Evolutionary conservation across 2,329 filamentous ascomycete species (phyloP), one percentile per base, ranked within the genome.

Genomic region (Clonostachys byssicola): DNA sequence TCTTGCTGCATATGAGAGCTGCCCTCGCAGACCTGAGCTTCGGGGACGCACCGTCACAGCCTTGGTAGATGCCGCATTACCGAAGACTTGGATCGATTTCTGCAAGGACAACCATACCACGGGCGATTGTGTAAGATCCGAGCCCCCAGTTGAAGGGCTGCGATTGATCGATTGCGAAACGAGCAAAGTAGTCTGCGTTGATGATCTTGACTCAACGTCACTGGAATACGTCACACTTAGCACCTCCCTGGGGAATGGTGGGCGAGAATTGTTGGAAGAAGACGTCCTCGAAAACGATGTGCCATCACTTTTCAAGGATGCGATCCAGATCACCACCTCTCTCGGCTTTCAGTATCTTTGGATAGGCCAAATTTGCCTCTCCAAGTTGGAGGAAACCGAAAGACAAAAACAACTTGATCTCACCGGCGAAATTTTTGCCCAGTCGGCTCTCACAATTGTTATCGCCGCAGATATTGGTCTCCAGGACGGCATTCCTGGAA

Each of bases 281-380:
- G 47, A 49, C 30, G n/a, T 30, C 12, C 20, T 35, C 16, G 18
- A 34, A 12, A 23, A 48, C 18, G 41, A 47, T 16, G 45, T 67
- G 3, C 61, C 64, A 10, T 51, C 55, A 16, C 47, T 68, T 10
- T 55, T 68, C 35, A 47, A 53, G 6, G 67, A 70, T 47, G 62
- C 67, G 13, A 58, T 69, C 41, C 46, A 56, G 3, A 50, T 66
- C 6, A 61, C 64, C 13, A 51, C 44, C 33, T 53, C 55, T 16
- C 55, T 70, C 23, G 67, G 64, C 6, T 64, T 60, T 13, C 63
- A 56, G 18, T 68, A 68, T 51, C 54, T 70, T 34, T 70, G 66
- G 64, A 58, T 69, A 8, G 64, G 70, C 44, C 60, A 56, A 12
- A 66, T 62, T 46, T 70, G 67, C 47, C 57, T 66, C 23, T 54